Evolutionary conservation across 2,329 filamentous ascomycete genomes (phyloP).

Genomic region (Neocatenulostroma microsporum): DNA sequence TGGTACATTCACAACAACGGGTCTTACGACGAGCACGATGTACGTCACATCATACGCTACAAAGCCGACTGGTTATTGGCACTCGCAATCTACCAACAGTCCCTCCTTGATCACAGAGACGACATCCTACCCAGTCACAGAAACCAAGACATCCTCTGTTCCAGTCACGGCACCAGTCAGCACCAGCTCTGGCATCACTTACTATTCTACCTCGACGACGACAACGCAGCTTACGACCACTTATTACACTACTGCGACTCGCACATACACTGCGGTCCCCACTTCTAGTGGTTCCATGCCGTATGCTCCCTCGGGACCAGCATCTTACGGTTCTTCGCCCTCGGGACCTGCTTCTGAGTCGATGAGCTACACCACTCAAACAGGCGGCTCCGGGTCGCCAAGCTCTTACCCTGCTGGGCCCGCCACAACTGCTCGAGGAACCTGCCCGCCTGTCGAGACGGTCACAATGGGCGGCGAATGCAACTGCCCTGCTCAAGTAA

Average conservation of each 20-base stretch:
- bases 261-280: neutral
- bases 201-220: slow-evolving; percentile 4
- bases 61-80: too few species aligned
- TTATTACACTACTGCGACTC: slow-evolving; percentile 1
- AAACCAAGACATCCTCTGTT: neutral
- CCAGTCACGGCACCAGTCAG: slow-evolving; percentile 1
- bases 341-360: neutral
- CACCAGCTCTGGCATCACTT: slow-evolving; percentile 2
- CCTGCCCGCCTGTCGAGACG: neutral
- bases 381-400: neutral
- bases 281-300: neutral
- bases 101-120: neutral
- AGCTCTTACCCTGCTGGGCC: slow-evolving; percentile 1
- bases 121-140: slow-evolving; percentile 3
- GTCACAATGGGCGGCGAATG: neutral
- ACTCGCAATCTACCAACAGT: too few species aligned
- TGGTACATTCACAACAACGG: too few species aligned
- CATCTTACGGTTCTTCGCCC: neutral
- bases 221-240: slow-evolving; percentile 1
- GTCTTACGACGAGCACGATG: too few species aligned
- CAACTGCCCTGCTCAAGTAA: neutral
- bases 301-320: too few species aligned
- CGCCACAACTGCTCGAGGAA: neutral
- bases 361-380: neutral
- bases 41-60: too few species aligned